A percentile compares a stretch with the other conserved stretches of the same genome.
Evolutionary conservation across 73 alveolate species (phyloP).

Genomic region (Urostyla sp.): DNA sequence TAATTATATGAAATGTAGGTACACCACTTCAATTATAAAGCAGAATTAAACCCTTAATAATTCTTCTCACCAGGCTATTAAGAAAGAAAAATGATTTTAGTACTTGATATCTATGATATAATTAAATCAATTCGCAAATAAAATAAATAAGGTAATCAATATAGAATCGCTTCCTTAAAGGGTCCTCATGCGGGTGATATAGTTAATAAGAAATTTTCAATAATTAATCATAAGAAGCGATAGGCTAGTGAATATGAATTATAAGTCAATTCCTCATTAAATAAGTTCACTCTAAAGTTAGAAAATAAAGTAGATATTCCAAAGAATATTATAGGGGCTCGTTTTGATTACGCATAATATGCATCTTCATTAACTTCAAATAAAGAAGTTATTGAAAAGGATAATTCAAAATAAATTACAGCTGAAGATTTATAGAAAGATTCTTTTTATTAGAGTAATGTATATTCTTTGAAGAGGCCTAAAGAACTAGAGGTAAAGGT

Average conservation of each 20-base stretch:
- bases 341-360: constrained; percentile 2
- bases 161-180: not conserved
- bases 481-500: constrained; percentile 9
- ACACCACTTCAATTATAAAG: constrained; percentile 25
- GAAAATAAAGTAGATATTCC: constrained; percentile 40
- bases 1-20: not conserved
- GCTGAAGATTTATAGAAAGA: constrained; percentile 14
- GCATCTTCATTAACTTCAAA: not conserved
- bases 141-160: not conserved
- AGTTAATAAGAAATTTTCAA: not conserved
- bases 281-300: not conserved
- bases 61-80: constrained; percentile 38
- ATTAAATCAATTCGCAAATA: constrained; percentile 13
- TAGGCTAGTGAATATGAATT: constrained; percentile 4
- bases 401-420: not conserved
- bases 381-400: not conserved
- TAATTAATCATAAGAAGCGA: constrained; percentile 40
- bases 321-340: not conserved
- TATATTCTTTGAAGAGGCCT: constrained; percentile 32
- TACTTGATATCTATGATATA: constrained; percentile 35
- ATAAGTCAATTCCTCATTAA: not conserved
- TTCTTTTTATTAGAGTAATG: not conserved
- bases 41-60: not conserved
- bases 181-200: constrained; percentile 20
- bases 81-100: constrained; percentile 37